These are phyloP conservation scores for Apiospora aurea DNA, from an alignment of 2,329 filamentous ascomycete genomes.

Conservation along the genomic window DNA sequence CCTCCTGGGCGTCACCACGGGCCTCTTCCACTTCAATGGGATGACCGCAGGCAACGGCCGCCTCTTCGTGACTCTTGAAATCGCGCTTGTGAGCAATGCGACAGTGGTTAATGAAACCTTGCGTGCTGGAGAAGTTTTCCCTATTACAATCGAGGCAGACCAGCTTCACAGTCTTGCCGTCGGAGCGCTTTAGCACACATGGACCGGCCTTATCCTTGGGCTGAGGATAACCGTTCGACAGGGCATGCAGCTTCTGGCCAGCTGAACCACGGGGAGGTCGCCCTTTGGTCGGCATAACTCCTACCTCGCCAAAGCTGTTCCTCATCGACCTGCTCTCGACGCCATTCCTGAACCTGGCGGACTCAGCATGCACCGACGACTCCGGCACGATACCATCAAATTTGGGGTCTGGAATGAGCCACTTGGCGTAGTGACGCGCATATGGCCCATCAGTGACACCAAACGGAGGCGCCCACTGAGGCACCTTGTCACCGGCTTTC, in stretches of 20 bases:
- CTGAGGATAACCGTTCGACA: slow-evolving; percentile 74
- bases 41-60: slow-evolving; percentile 86
- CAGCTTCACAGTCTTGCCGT: slow-evolving; percentile 87
- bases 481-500: slow-evolving; percentile 67
- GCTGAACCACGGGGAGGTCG: slow-evolving; percentile 57
- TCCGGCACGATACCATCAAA: slow-evolving; percentile 76
- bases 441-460: slow-evolving; percentile 93
- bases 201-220: slow-evolving; percentile 85
- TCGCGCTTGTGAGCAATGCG: slow-evolving; percentile 93
- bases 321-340: slow-evolving; percentile 80
- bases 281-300: slow-evolving; percentile 53
- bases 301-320: slow-evolving; percentile 70
- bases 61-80: slow-evolving; percentile 95
- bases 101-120: slow-evolving; percentile 99
- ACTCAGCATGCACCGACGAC: slow-evolving; percentile 50
- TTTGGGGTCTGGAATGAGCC: slow-evolving; percentile 86
- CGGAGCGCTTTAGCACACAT: slow-evolving; percentile 79
- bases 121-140: slow-evolving; percentile 93
- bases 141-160: slow-evolving; percentile 88
- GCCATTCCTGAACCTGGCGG: slow-evolving; percentile 52
- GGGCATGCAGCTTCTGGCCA: slow-evolving; percentile 70
- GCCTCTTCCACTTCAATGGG: slow-evolving; percentile 70
- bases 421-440: slow-evolving; percentile 91
- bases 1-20: slow-evolving; percentile 53
- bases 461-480: slow-evolving; percentile 84